A percentile compares a stretch with the other conserved stretches of the same genome.
phyloP scores from a whole-genome alignment of 805 yeast species.

The Ogataea parapolymorpha region DNA sequence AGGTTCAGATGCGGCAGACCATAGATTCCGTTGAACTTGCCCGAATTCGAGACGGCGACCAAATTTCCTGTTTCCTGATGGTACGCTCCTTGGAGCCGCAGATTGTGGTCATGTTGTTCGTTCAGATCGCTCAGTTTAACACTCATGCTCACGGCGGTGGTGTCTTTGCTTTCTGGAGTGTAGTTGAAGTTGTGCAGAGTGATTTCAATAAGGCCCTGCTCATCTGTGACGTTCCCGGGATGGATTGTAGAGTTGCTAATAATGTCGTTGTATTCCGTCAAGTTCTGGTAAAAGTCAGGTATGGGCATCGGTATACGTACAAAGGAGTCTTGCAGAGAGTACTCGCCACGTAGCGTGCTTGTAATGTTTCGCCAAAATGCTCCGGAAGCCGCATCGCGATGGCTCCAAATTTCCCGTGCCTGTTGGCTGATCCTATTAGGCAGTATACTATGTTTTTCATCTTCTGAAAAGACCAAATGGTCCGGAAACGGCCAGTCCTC shows the following conservation, averaged over 20 bases:
- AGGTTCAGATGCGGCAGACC: conserved; percentile 58
- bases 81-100: conserved; percentile 59
- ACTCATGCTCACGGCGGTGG: conserved; percentile 34
- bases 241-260: conserved; percentile 1
- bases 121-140: conserved; percentile 38
- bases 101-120: conserved; percentile 47
- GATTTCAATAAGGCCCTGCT: conserved; percentile 22
- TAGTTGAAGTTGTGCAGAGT: conserved; percentile 16
- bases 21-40: conserved; percentile 59
- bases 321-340: conserved; percentile 25
- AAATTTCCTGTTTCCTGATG: conserved; percentile 65
- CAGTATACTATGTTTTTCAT: conserved; percentile 51
- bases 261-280: conserved; percentile 22
- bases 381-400: conserved; percentile 19
- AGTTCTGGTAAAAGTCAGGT: conserved; percentile 27
- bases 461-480: conserved; percentile 39
- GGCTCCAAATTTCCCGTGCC: conserved; percentile 54
- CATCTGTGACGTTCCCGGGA: conserved; percentile 29
- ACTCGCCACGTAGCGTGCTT: conserved; percentile 44
- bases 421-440: conserved; percentile 53
- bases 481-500: conserved; percentile 56
- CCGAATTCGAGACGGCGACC: conserved; percentile 55
- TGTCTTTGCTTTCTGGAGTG: conserved; percentile 17
- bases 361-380: conserved; percentile 41
- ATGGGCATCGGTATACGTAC: conserved; percentile 29